phyloP scores from a whole-genome alignment of 2,329 filamentous ascomycete genomes.

The Ascomycota sp. region DNA sequence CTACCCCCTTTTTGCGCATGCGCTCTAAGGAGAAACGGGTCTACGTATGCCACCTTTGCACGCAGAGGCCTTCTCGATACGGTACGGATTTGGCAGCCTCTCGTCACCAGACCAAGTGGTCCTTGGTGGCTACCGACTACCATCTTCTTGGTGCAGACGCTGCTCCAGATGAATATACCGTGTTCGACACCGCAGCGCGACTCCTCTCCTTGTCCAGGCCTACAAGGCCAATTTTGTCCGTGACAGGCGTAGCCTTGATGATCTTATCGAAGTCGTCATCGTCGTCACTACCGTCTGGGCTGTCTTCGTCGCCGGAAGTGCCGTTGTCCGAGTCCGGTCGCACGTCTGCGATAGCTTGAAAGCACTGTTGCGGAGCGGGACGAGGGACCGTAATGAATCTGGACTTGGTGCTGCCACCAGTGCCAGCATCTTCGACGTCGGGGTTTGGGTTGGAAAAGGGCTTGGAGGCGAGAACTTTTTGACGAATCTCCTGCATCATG shows the following conservation, averaged over 20 bases:
- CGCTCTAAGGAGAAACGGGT: too few relatives aligned
- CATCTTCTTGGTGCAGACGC: conserved; percentile 28
- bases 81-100: too few relatives aligned
- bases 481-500: conserved; percentile 81
- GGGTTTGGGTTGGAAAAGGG: conserved; percentile 40
- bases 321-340: conserved; percentile 42
- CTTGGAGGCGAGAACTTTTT: conserved; percentile 79
- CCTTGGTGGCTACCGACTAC: too few relatives aligned
- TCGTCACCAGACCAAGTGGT: too few relatives aligned
- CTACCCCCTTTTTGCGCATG: too few relatives aligned
- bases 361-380: conserved; percentile 23
- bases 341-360: conserved; percentile 37
- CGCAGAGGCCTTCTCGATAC: too few relatives aligned
- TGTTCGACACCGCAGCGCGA: conserved; percentile 24
- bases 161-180: conserved; percentile 28
- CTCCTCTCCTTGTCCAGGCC: conserved; percentile 35
- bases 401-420: conserved; percentile 21
- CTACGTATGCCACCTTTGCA: too few relatives aligned
- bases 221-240: conserved; percentile 54
- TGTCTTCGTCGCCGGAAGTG: conserved; percentile 37
- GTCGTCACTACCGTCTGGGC: conserved; percentile 33
- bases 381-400: conserved; percentile 44
- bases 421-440: conserved; percentile 21
- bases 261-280: conserved; percentile 83
- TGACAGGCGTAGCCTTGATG: conserved; percentile 76